phyloP scores from a whole-genome alignment of 495 filamentous ascomycete genomes.

The Paragyromitra xinjiangensis region DNA sequence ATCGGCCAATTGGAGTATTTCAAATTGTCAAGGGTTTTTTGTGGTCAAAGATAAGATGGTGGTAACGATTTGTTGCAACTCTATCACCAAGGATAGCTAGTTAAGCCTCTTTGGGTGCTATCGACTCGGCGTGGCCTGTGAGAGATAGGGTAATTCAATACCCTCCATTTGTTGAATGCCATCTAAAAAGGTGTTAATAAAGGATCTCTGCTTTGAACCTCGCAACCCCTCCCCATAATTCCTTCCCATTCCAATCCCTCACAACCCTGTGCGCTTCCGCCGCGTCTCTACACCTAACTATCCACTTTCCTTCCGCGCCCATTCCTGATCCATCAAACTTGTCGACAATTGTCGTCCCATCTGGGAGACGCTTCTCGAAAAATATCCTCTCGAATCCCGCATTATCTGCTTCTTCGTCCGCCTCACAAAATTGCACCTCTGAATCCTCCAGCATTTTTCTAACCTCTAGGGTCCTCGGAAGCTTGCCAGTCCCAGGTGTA shows the following conservation, averaged over 20 bases:
- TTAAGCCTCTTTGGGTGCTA: constrained; percentile 7
- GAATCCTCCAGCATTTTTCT: constrained; percentile 44
- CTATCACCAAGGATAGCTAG: constrained; percentile 25
- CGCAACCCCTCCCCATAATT: constrained; percentile 40
- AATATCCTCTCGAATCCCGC: constrained; percentile 47
- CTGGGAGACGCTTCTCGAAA: constrained; percentile 23
- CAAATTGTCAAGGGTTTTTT: constrained; percentile 11
- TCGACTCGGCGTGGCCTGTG: constrained; percentile 5
- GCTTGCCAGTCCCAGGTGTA: constrained; percentile 47
- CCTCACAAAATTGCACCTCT: constrained; percentile 42
- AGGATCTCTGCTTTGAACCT: constrained; percentile 55
- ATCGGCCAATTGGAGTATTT: constrained; percentile 35
- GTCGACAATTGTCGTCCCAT: constrained; percentile 37
- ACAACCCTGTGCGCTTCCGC: constrained; percentile 52
- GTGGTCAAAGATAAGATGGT: constrained; percentile 42
- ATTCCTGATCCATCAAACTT: constrained; percentile 51
- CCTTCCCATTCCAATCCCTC: constrained; percentile 46
- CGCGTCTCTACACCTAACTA: constrained; percentile 49
- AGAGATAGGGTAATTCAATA: constrained; percentile 31
- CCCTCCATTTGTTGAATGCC: constrained; percentile 29
- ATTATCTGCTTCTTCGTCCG: constrained; percentile 39
- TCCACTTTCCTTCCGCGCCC: constrained; percentile 53
- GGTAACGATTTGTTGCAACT: constrained; percentile 35
- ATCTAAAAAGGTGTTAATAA: constrained; percentile 48
- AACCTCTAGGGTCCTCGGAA: constrained; percentile 54